Evolutionary conservation across 192 early-diverging fungal genomes (phyloP).

Genomic region (Neocallimastix lanati): DNA sequence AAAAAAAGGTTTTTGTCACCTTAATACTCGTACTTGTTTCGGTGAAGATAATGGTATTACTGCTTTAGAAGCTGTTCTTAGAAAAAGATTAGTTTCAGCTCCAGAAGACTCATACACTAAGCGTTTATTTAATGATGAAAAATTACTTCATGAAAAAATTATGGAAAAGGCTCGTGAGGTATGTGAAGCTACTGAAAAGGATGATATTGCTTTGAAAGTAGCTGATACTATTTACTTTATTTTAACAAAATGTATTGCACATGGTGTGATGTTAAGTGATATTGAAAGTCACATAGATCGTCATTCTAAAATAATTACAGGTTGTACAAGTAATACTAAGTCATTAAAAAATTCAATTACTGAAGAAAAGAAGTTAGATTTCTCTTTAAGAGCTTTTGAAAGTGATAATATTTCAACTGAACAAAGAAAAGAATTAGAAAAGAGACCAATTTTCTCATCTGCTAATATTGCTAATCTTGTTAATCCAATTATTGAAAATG

Average conservation of each 20-base stretch:
- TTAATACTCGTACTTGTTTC: constrained; percentile 80
- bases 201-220: constrained; percentile 84
- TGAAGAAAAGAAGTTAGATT: constrained; percentile 1
- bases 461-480: constrained; percentile 72
- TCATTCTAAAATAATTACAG: constrained; percentile 63
- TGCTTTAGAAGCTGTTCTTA: constrained; percentile 48
- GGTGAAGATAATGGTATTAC: constrained; percentile 57
- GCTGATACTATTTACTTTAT: constrained; percentile 95
- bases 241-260: constrained; percentile 62
- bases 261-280: constrained; percentile 65
- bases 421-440: constrained; percentile 33
- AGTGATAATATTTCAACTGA: not conserved
- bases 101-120: constrained; percentile 83
- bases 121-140: constrained; percentile 66
- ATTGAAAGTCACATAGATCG: constrained; percentile 71
- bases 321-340: constrained; percentile 87
- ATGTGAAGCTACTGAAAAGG: constrained; percentile 49
- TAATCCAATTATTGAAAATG: constrained; percentile 72
- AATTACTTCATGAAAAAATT: constrained; percentile 74
- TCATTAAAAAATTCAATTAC: constrained; percentile 35
- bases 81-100: constrained; percentile 45
- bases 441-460: constrained; percentile 84
- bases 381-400: constrained; percentile 3
- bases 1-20: constrained; percentile 73
- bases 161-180: constrained; percentile 90